Base-by-base conservation (phyloP, 1,139 yeast species). In the Hemisphaericaspora lyxosophila region DNA sequence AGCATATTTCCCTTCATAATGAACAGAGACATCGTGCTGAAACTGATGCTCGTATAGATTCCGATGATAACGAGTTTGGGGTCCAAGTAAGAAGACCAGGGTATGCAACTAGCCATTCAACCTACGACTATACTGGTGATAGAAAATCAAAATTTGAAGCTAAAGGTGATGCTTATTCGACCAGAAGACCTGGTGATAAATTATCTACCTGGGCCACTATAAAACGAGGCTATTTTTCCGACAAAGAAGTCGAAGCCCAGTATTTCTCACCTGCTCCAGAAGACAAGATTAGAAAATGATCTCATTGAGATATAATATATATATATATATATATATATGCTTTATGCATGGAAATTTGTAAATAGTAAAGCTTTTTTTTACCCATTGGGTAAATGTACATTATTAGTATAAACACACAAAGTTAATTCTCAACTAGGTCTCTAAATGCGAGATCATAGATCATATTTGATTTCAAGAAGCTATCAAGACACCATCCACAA, bases 91-190 rank as follows among this genome's bases (percentile, higher is more conserved):
- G 47, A 39, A 53, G 64, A 40, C 73, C 71, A 7, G 76, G 76
- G 2, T 57, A 62, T 35, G 71, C 71, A 3, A 36, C 43, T 24
- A 52, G 53, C 44, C 62, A 57, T 43, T 65, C 61, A n/a, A 53
- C 51, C 14, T 50, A 56, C 36, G 49, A 60, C 41, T 41, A 41
- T 32, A 46, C 48, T 22, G 34, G 38, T 17, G 41, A 48, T 11
- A 60, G 89, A 45, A 78, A 78, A 44, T 77, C 83, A 40, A 78
- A 74, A 49, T 85, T 73, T 52, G 85, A 80, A 47, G 90, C 88
- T 5, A 70, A 82, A 1, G 87, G 87, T 1, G 63, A 64, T 34
- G 74, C 86, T 34, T 81, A 80, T 64, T 46, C 74, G 61, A 65
- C 77, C 25, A 59, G 82, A 44, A 67, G 67, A 39, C 66, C 69